Evolutionary conservation across 139 green algal genomes (phyloP).

Genomic region (Picochlorum sp.): DNA sequence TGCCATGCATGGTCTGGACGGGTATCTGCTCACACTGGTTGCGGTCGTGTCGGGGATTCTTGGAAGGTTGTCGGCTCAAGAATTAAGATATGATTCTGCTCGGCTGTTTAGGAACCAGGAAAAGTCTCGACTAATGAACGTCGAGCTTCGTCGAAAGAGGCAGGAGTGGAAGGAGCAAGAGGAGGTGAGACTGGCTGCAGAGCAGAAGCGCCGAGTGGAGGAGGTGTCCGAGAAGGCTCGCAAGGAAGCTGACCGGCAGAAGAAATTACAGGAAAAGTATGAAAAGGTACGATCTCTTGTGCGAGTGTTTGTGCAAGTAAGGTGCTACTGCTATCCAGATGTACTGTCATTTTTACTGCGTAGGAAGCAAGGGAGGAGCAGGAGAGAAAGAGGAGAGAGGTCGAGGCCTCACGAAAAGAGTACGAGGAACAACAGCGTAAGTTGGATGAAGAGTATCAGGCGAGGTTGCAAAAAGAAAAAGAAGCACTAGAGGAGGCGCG

Average conservation of each 20-base stretch:
- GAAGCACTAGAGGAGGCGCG: slow-evolving; percentile 1
- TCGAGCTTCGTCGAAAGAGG: slow-evolving; percentile 14
- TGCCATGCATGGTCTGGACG: background rate
- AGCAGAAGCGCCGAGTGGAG: slow-evolving; percentile 20
- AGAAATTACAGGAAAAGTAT: slow-evolving; percentile 17
- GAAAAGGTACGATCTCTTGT: background rate
- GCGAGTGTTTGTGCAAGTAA: background rate
- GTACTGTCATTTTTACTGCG: background rate
- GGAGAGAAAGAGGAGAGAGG: slow-evolving; percentile 4
- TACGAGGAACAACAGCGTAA: slow-evolving; percentile 25
- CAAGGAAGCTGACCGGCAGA: slow-evolving; percentile 6
- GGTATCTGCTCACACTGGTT: slow-evolving; percentile 14
- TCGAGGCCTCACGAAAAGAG: slow-evolving; percentile 9
- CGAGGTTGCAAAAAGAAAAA: slow-evolving; percentile 16
- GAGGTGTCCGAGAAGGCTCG: slow-evolving; percentile 15
- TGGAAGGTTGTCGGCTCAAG: slow-evolving; percentile 15
- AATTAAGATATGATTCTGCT: slow-evolving; percentile 19
- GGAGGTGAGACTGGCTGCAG: slow-evolving; percentile 5
- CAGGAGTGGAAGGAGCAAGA: slow-evolving; percentile 14
- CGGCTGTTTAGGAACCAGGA: slow-evolving; percentile 23
- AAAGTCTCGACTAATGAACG: slow-evolving; percentile 13
- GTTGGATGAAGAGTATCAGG: slow-evolving; percentile 24
- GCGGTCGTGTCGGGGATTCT: slow-evolving; percentile 19
- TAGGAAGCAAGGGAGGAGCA: slow-evolving; percentile 16
- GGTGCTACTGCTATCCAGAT: background rate